Evolutionary conservation across 31 red algal species (phyloP).

Genomic region (Endocladia muricata): DNA sequence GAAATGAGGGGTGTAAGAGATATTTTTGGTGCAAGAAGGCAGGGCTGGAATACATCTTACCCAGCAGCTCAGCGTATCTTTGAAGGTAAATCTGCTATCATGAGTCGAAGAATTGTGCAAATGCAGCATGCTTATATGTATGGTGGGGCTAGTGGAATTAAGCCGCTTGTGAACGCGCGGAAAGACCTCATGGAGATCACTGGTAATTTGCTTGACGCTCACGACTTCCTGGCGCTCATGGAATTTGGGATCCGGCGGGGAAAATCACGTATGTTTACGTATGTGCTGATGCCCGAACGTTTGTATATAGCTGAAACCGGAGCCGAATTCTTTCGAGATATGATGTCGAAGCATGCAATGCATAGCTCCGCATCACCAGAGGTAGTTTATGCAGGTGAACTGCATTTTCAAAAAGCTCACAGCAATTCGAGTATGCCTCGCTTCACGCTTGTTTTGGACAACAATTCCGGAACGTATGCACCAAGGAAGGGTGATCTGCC

Average conservation of each 20-base stretch:
- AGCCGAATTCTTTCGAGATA: conserved; percentile 61
- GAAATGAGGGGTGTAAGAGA: conserved; percentile 29
- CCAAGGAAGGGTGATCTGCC: conserved; percentile 56
- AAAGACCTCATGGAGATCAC: conserved; percentile 34
- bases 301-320: conserved; percentile 73
- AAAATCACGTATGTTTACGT: conserved; percentile 64
- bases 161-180: conserved; percentile 22
- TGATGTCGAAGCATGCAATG: conserved; percentile 70
- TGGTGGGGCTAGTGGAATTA: conserved; percentile 34
- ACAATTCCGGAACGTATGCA: conserved; percentile 67
- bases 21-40: conserved; percentile 38
- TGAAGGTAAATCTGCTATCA: conserved; percentile 9
- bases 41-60: conserved; percentile 53
- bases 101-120: conserved; percentile 17
- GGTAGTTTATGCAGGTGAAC: conserved; percentile 72
- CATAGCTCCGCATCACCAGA: conserved; percentile 40
- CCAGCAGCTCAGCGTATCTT: conserved; percentile 62
- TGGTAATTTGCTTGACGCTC: conserved; percentile 20
- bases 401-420: conserved; percentile 23
- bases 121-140: conserved; percentile 59
- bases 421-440: not conserved
- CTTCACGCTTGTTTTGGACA: conserved; percentile 48
- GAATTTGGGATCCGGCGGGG: conserved; percentile 33
- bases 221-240: conserved; percentile 44
- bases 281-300: conserved; percentile 45